A percentile compares a stretch with the other conserved stretches of the same genome.
These are phyloP conservation scores for Polygonum maritimum DNA, from an alignment of 148 eudicot species.

Conservation along the genomic window DNA sequence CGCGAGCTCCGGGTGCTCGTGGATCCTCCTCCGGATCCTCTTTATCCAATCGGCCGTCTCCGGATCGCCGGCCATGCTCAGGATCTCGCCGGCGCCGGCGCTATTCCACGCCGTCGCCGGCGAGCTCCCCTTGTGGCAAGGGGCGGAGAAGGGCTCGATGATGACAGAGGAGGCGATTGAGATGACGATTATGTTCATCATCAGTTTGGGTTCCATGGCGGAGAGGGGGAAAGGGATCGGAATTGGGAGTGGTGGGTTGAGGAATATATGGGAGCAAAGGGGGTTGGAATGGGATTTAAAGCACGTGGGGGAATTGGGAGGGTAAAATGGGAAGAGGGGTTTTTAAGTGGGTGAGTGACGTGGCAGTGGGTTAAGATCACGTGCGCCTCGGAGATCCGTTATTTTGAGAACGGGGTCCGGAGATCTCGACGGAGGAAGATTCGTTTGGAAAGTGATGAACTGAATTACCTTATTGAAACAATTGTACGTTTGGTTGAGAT, in stretches of 20 bases:
- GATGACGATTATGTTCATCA: background rate
- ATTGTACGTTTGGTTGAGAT: no score
- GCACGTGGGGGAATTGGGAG: background rate
- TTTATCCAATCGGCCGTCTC: constrained; percentile 4
- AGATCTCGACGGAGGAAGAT: background rate
- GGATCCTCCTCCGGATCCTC: constrained; percentile 9
- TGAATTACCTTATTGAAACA: no score
- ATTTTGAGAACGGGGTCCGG: background rate
- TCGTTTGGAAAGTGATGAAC: no score
- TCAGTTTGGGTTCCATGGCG: background rate
- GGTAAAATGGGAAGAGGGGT: background rate
- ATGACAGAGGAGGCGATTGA: background rate
- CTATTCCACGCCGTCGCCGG: background rate
- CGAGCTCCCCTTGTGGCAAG: background rate
- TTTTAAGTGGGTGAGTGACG: background rate
- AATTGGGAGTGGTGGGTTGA: background rate
- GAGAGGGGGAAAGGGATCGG: background rate
- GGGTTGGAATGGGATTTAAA: background rate
- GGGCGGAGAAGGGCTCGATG: background rate
- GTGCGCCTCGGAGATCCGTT: background rate
- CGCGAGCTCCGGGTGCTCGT: constrained; percentile 13
- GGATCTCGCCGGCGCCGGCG: background rate
- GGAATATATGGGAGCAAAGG: background rate
- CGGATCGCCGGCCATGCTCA: background rate
- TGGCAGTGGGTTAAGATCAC: background rate